Evolutionary conservation across 2,329 filamentous ascomycete genomes (phyloP).

Genomic region (Pseudogymnoascus sp.): DNA sequence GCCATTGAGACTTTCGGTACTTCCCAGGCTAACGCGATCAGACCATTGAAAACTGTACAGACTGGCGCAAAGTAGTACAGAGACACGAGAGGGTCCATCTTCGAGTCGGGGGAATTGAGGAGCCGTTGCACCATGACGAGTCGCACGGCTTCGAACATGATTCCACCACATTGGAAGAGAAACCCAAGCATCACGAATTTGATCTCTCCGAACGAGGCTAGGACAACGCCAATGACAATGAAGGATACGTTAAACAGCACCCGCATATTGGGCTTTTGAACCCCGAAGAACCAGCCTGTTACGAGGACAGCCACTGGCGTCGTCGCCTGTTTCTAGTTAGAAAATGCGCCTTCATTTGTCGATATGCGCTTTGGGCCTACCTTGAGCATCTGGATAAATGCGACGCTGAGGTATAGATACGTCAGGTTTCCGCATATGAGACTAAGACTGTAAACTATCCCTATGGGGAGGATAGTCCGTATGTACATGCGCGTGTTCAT

Average conservation of each 20-base stretch:
- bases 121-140: constrained; percentile 78
- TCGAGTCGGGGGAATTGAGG: constrained; percentile 74
- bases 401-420: constrained; percentile 89
- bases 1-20: constrained; percentile 58
- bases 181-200: constrained; percentile 78
- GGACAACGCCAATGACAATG: constrained; percentile 89
- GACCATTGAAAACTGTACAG: constrained; percentile 72
- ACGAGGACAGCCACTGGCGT: constrained; percentile 89
- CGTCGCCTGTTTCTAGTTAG: constrained; percentile 55
- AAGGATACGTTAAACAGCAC: constrained; percentile 87
- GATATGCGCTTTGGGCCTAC: constrained; percentile 34
- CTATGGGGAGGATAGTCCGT: constrained; percentile 87
- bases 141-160: constrained; percentile 73
- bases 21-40: constrained; percentile 65
- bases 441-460: constrained; percentile 89
- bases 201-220: constrained; percentile 93
- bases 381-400: constrained; percentile 99
- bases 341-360: neutral
- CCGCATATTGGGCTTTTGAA: constrained; percentile 69
- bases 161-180: constrained; percentile 68
- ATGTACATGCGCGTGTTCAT: constrained; percentile 94
- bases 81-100: constrained; percentile 84
- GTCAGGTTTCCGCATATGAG: constrained; percentile 95
- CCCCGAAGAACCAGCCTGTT: constrained; percentile 78
- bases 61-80: constrained; percentile 85